Conservation (phyloP, 140 eudicot species). For the Flaveria floridana region DNA sequence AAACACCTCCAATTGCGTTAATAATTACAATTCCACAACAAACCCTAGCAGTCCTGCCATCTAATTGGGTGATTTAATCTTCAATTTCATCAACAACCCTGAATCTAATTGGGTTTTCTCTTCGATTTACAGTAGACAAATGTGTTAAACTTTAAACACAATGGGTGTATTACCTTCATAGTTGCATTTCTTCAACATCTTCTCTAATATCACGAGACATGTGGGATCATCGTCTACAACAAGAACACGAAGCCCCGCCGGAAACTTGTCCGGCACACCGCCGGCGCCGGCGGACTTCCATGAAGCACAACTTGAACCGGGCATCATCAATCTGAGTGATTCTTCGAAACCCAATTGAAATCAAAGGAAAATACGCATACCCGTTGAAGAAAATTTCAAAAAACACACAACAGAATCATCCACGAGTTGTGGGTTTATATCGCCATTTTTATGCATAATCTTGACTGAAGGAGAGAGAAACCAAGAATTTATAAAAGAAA, state of each 20-base stretch:
- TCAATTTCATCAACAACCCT: background rate
- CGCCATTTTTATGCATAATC: slow-evolving; percentile 3
- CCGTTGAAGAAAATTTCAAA: slow-evolving; percentile 16
- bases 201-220: slow-evolving; percentile 74
- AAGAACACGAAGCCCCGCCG: slow-evolving; percentile 90
- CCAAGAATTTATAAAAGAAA: slow-evolving; percentile 28
- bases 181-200: slow-evolving; percentile 71
- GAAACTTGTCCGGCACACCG: slow-evolving; percentile 60
- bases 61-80: too few relatives aligned
- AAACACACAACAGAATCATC: slow-evolving; percentile 16
- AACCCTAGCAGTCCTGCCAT: background rate
- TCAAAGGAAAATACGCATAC: slow-evolving; percentile 12
- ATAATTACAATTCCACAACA: background rate
- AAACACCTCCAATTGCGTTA: slow-evolving; percentile 1
- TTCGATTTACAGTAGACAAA: too few relatives aligned
- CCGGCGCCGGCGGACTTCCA: slow-evolving; percentile 45
- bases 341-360: slow-evolving; percentile 32
- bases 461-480: slow-evolving; percentile 10
- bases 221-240: slow-evolving; percentile 97
- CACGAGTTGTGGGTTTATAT: slow-evolving; percentile 16
- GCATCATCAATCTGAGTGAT: slow-evolving; percentile 33
- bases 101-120: background rate
- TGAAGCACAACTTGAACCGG: slow-evolving; percentile 50
- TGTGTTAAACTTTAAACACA: too few relatives aligned
- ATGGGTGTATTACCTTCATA: slow-evolving; percentile 57